Conservation (phyloP, 169 alveolate genomes). For the Eimeria maxima region DNA sequence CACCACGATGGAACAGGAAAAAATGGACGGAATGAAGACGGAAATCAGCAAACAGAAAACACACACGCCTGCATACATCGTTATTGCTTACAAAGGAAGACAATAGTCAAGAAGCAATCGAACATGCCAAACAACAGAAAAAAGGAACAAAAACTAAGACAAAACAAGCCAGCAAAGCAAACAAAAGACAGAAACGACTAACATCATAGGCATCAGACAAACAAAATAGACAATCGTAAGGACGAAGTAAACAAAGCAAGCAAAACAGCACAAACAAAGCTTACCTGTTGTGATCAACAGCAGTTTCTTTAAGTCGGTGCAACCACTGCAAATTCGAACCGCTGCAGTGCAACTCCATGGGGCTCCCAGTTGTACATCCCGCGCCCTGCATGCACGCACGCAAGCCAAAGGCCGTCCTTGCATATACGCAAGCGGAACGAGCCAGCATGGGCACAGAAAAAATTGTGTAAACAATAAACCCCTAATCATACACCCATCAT, state of each 20-base stretch:
- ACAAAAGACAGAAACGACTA: not conserved
- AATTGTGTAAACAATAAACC: not conserved
- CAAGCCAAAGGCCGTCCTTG: too few relatives aligned
- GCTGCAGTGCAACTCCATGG: slow-evolving; percentile 88
- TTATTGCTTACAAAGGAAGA: too few relatives aligned
- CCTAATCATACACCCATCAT: not conserved
- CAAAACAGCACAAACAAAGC: not conserved
- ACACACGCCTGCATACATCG: too few relatives aligned
- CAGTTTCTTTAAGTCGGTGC: slow-evolving; percentile 75
- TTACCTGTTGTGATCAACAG: slow-evolving; percentile 72
- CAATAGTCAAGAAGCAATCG: not conserved
- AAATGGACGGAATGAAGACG: too few relatives aligned
- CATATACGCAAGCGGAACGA: too few relatives aligned
- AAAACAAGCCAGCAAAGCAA: not conserved
- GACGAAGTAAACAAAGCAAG: not conserved
- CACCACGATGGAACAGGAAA: too few relatives aligned
- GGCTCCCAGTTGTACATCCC: not conserved
- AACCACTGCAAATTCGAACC: slow-evolving; percentile 86
- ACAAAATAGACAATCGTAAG: not conserved
- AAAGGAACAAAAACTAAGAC: not conserved
- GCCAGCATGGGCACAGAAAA: too few relatives aligned
- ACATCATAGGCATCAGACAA: too few relatives aligned
- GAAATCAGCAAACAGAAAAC: too few relatives aligned
- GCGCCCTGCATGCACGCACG: not conserved
- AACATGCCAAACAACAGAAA: not conserved